These are phyloP conservation scores for Fusarium nodosum DNA, from an alignment of 2,329 filamentous ascomycete species.

Conservation along the genomic window DNA sequence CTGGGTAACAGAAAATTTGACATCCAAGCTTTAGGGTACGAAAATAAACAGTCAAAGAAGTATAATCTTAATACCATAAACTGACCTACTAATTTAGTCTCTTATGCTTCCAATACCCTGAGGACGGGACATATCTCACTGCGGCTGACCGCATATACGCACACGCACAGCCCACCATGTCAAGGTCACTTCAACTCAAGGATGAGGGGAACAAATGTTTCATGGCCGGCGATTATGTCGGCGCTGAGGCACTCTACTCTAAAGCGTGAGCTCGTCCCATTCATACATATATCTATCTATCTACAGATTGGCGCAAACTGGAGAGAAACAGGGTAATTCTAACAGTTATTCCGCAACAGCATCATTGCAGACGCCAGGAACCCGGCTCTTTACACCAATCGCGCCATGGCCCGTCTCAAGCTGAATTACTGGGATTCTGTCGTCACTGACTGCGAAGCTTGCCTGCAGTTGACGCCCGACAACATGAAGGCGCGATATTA, in stretches of 20 bases:
- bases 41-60: no score
- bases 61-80: no score
- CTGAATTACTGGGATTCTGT: conserved; percentile 80
- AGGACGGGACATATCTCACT: background rate
- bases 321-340: conserved; percentile 13
- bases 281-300: background rate
- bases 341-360: conserved; percentile 56
- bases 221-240: conserved; percentile 72
- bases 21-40: no score
- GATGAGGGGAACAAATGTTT: conserved; percentile 75
- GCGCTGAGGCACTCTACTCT: conserved; percentile 78
- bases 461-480: conserved; percentile 73
- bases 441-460: conserved; percentile 81
- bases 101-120: no score
- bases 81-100: no score
- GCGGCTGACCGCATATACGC: conserved; percentile 2
- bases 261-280: conserved; percentile 68
- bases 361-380: conserved; percentile 85
- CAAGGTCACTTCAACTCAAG: conserved; percentile 61
- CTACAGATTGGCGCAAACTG: conserved; percentile 5
- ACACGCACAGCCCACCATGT: conserved; percentile 45
- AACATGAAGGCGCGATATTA: conserved; percentile 89
- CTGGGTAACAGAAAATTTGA: no score
- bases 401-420: conserved; percentile 84
- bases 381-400: conserved; percentile 87